Evolutionary conservation across 2,329 filamentous ascomycete species (phyloP), one percentile per base, ranked within the genome.

Genomic region (Microsporum ferrugineum): DNA sequence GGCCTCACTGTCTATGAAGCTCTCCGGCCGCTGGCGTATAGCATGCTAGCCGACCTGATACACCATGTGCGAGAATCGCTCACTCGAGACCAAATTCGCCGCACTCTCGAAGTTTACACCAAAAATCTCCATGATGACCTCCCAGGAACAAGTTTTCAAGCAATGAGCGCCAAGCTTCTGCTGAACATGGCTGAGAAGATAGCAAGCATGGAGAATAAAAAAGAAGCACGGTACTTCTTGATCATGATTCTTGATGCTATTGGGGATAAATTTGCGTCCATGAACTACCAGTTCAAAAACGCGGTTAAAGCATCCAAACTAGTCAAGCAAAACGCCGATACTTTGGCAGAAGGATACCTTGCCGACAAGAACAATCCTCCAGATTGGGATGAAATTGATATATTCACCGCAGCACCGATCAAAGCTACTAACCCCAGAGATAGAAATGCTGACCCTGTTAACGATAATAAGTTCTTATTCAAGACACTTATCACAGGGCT

Each of bases 111-210:
- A 71, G 94, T 99, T 2, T 99, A 99, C 74, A 97, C 95, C 1
- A 90, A 88, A 70, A 97, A 97, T 69, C 78, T 99, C 27, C 91
- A 96, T 70, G 94, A 97, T 72, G 90, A 89, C 65, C 96, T 96
- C 65, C 95, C 94, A 0, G 95, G 95, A 6, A 97, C 95, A 0
- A 99, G 92, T 73, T 99, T 99, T 71, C 95, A 99, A 74, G 99
- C 94, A 0, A 99, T 99, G 94, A 97, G 94, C 68, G 95, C 94
- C 0, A 99, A 97, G 73, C 79, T 99, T 2, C 79, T 99, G 0
- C 79, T 99, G 10, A 99, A 99, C 72, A 95, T 99, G 90, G 94
- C 92, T 0, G 95, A 99, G 69, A 95, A 90, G 72, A 99, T 99
- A 70, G 89, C 91, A 0, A 95, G 92, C 73, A 82, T 99, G 67